Base-by-base conservation (phyloP, 2,329 filamentous ascomycete species). In the Aspergillus tamarii region DNA sequence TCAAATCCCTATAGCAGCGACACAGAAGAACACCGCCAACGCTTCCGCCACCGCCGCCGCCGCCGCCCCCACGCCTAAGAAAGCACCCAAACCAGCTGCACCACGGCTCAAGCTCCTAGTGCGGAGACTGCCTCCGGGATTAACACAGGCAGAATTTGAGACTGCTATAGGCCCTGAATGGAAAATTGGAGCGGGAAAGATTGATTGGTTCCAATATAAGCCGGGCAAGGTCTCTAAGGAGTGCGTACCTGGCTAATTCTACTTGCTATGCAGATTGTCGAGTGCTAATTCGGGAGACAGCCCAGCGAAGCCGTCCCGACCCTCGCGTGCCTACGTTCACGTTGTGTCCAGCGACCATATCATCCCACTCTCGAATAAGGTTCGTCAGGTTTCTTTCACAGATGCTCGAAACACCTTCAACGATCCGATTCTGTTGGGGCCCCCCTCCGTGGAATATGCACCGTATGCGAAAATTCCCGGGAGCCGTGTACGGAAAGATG, bases 81-180 rank as follows among this genome's bases (percentile, higher is more conserved):
- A 81, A 59, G 71, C 74, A 7, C 71, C 78, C 43, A 81, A 81
- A 61, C 74, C 75, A 3, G 77, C 85, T 2, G 77, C 83, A 21
- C 85, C 88, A 62, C 91, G 92, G 21, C 86, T 96, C 73, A 98
- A 98, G 82, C 85, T 97, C 14, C 84, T 96, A 28, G 84, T 97
- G 60, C 89, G 96, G 59, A 87, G 94, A 62, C 85, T 99, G 4
- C 92, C 95, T 11, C 94, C 95, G 1, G 92, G 91, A 10, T 84
- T 99, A 76, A 96, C 91, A 0, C 87, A 92, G 72, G 78, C 84
- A 0, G 95, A 99, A 73, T 94, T 96, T 67, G 83, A 89, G 71
- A 78, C 81, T 16, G 84, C 88, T 10, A 77, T 97, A 14, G 94
- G 93, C 4, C 85, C 89, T 1, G 90, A 93, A 56, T 98, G 94